These are phyloP conservation scores for Rhynchospora breviuscula DNA, from an alignment of 176 grass and related monocot species.

Conservation along the genomic window DNA sequence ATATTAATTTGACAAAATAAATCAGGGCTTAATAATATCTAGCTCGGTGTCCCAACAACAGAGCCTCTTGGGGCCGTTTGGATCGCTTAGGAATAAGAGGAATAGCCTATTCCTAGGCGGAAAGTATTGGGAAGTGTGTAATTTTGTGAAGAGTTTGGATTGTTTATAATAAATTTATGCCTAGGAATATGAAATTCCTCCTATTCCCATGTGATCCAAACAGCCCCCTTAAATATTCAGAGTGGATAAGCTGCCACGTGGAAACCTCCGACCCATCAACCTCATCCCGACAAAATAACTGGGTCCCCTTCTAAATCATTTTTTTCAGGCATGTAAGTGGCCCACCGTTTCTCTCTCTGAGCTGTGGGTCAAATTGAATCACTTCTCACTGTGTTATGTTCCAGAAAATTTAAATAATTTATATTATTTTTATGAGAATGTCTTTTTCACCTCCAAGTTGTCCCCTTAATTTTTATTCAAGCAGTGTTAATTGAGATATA, in stretches of 20 bases:
- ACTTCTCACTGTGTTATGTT: neutral
- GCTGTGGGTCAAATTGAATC: neutral
- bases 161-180: too few relatives aligned
- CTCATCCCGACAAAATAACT: neutral
- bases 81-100: too few relatives aligned
- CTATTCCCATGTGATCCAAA: too few relatives aligned
- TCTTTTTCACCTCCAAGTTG: neutral
- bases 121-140: too few relatives aligned
- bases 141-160: too few relatives aligned
- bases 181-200: too few relatives aligned
- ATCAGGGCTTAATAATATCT: neutral
- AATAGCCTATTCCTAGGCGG: too few relatives aligned
- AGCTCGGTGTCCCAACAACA: neutral
- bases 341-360: neutral
- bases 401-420: neutral
- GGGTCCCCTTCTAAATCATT: neutral
- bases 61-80: too few relatives aligned
- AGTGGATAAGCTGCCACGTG: conserved; percentile 49
- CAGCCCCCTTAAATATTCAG: neutral
- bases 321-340: neutral
- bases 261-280: conserved; percentile 29
- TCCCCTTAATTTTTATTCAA: neutral
- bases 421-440: neutral
- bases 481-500: neutral
- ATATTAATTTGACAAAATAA: too few relatives aligned